phyloP scores from a whole-genome alignment of 768 basidiomycete species.

The Termitomyces sp. region DNA sequence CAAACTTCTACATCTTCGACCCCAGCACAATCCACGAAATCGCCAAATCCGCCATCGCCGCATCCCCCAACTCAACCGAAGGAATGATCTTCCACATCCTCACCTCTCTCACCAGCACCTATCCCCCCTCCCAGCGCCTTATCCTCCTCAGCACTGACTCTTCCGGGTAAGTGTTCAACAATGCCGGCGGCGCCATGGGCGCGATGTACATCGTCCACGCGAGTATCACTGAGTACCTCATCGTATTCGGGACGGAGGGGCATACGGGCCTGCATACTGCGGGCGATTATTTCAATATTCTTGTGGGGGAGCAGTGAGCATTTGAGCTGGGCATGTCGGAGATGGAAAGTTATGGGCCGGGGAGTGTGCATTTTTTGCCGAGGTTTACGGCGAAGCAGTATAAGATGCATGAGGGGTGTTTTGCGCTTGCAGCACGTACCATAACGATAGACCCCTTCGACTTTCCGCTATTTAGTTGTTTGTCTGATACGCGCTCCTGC shows the following conservation, averaged over 20 bases:
- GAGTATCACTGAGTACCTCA: conserved; percentile 93
- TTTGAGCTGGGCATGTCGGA: conserved; percentile 77
- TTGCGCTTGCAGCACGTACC: too few relatives aligned
- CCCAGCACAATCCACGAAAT: conserved; percentile 69
- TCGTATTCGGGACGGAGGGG: conserved; percentile 96
- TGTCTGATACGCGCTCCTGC: too few relatives aligned
- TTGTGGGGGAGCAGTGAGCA: conserved; percentile 94
- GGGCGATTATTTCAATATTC: conserved; percentile 97
- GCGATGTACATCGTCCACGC: conserved; percentile 98
- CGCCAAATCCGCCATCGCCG: conserved; percentile 67
- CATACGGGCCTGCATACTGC: conserved; percentile 93
- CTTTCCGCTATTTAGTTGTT: too few relatives aligned
- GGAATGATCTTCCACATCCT: conserved; percentile 83
- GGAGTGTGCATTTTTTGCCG: conserved; percentile 80
- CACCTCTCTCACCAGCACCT: conserved; percentile 69
- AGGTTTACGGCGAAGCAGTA: conserved; percentile 92
- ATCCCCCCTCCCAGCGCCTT: conserved; percentile 54
- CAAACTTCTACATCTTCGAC: conserved; percentile 83
- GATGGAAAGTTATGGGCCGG: conserved; percentile 83
- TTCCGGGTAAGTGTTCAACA: conserved; percentile 93
- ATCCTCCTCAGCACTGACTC: conserved; percentile 54
- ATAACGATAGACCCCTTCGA: too few relatives aligned
- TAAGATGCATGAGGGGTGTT: conserved; percentile 96
- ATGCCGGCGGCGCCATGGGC: conserved; percentile 97
- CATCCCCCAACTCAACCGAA: conserved; percentile 58